Evolutionary conservation across 1,284 basidiomycete species (phyloP).

Genomic region (Wallemia mellicola): DNA sequence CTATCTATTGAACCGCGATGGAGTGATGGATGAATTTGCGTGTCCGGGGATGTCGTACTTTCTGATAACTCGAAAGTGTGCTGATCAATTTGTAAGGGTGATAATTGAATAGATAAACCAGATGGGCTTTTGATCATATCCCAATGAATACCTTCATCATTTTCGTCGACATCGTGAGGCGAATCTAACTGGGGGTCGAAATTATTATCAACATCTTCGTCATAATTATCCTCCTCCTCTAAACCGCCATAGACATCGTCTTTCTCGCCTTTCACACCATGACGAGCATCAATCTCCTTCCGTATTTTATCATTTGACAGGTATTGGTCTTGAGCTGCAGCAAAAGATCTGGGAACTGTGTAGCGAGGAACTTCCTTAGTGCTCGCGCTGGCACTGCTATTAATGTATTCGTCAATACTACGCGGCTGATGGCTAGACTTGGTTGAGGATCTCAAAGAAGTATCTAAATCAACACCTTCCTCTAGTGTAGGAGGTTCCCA

Average conservation of each 20-base stretch:
- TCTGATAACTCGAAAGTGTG: neutral
- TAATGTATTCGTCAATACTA: too few relatives aligned
- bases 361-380: neutral
- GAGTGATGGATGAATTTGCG: neutral
- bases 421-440: too few relatives aligned
- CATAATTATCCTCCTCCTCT: neutral
- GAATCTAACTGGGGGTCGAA: too few relatives aligned
- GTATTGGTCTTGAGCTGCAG: neutral
- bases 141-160: neutral
- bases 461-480: neutral
- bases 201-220: too few relatives aligned
- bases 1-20: neutral
- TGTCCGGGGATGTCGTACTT: neutral
- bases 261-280: neutral
- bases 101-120: neutral
- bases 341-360: neutral
- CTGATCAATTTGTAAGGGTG: neutral
- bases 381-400: neutral
- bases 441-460: neutral
- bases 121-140: neutral
- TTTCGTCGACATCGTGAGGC: neutral
- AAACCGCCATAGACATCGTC: neutral
- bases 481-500: neutral
- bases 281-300: neutral
- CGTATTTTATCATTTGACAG: neutral